Evolutionary conservation across 805 yeast species (phyloP).

Genomic region (Schizosaccharomyces octosporus): DNA sequence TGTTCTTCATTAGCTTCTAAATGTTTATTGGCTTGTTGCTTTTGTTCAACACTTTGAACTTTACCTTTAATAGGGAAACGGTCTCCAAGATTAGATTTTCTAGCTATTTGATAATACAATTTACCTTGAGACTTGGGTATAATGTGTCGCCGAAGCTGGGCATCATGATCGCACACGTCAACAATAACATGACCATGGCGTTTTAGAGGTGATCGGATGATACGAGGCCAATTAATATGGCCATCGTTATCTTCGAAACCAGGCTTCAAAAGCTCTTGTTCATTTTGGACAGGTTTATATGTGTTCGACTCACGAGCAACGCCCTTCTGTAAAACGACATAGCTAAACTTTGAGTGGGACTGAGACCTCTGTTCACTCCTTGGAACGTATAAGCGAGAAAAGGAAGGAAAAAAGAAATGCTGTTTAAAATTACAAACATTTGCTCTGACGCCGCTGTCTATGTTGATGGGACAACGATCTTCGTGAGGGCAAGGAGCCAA

Average conservation of each 20-base stretch:
- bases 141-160: neutral
- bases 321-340: neutral
- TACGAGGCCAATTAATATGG: neutral
- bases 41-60: neutral
- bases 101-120: neutral
- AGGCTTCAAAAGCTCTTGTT: neutral
- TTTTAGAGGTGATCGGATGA: neutral
- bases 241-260: neutral
- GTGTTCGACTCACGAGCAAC: neutral
- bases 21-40: neutral
- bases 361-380: neutral
- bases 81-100: neutral
- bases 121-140: conserved; percentile 1
- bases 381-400: neutral
- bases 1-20: neutral
- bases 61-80: neutral
- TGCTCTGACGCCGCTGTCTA: neutral
- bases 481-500: conserved; percentile 3
- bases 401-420: neutral
- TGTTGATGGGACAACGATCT: neutral
- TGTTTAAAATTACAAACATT: neutral
- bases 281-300: neutral
- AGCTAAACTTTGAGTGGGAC: neutral
- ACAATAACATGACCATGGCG: neutral
- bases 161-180: neutral